Base-by-base conservation (phyloP, 2,329 filamentous ascomycete species). In the Cercospora beticola region DNA sequence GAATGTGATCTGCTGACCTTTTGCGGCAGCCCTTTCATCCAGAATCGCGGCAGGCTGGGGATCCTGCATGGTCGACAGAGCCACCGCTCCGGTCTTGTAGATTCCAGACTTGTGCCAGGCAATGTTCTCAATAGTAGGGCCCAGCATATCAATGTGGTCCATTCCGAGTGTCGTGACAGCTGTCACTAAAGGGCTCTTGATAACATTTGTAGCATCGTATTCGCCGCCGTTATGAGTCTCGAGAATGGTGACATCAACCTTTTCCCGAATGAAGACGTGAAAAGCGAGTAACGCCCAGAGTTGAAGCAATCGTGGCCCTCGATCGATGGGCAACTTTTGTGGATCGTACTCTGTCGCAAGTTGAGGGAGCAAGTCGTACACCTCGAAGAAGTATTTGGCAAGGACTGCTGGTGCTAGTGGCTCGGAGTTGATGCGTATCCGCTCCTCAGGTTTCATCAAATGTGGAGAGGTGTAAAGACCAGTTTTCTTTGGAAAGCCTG, bases 211-310 rank as follows among this genome's bases (percentile, higher is more conserved):
- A 33, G 91, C 90, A 77, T 97, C 94, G 75, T 93, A 93, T 81
- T 97, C 92, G 59, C 94, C 94, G 18, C 94, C 94, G 70, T 97
- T 94, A 0, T 94, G 94, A 74, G 92, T 95, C 81, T 98, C 94
- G 36, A 97, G 85, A 16, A 98, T 88, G 0, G 92, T 93, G 18
- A 88, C 88, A 72, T 90, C 84, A 0, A 97, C 89, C 0, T 89
- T 88, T 77, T 95, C 90, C 36, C 84, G 80, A n/a, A 95, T 76
- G 74, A 97, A 98, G 0, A 89, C 85, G 75, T 96, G 93, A 74
- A 97, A 88, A 1, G 93, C 93, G 81, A 97, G 85, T 40, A 98
- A 84, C 0, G 94, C 97, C 76, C 97, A 80, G 76, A 92, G 97
- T 21, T 94, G 90, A 78, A 97, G 97, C 79, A 95, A 97, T 12